A percentile compares a stretch with the other conserved stretches of the same genome.
These are phyloP conservation scores for Geosmithia flava DNA, from an alignment of 2,329 filamentous ascomycete genomes.

Conservation along the genomic window DNA sequence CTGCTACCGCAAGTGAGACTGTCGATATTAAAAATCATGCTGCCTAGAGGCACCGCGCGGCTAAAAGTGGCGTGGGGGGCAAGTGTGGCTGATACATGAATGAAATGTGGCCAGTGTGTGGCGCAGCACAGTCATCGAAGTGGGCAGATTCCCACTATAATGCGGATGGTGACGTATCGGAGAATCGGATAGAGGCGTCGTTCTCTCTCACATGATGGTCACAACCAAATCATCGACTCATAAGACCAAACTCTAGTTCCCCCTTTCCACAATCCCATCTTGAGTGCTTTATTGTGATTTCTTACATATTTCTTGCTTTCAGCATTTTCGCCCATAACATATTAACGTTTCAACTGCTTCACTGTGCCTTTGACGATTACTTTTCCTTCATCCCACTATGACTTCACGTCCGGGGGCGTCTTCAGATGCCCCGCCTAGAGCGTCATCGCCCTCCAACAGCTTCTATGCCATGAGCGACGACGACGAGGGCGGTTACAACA, in stretches of 20 bases:
- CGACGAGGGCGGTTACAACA: slow-evolving; percentile 90
- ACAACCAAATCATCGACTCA: no score
- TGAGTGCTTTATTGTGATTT: no score
- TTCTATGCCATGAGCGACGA: slow-evolving; percentile 96
- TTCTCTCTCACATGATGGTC: background rate
- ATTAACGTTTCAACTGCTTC: background rate
- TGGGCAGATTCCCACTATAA: background rate
- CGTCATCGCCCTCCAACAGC: slow-evolving; percentile 66
- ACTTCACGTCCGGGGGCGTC: background rate
- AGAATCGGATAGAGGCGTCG: background rate
- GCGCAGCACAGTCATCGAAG: background rate
- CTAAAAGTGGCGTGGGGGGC: no score
- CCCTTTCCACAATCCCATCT: no score
- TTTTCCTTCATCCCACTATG: background rate
- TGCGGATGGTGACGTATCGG: background rate
- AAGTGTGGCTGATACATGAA: background rate
- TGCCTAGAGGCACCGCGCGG: background rate
- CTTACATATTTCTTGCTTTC: no score
- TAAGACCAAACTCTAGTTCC: no score
- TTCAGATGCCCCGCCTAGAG: slow-evolving; percentile 15
- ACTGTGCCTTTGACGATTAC: background rate
- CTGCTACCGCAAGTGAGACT: background rate
- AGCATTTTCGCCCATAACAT: no score
- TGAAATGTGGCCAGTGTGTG: background rate
- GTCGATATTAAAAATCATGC: background rate